Conservation (phyloP, 1,139 yeast species). For the Williopsis jadinii region DNA sequence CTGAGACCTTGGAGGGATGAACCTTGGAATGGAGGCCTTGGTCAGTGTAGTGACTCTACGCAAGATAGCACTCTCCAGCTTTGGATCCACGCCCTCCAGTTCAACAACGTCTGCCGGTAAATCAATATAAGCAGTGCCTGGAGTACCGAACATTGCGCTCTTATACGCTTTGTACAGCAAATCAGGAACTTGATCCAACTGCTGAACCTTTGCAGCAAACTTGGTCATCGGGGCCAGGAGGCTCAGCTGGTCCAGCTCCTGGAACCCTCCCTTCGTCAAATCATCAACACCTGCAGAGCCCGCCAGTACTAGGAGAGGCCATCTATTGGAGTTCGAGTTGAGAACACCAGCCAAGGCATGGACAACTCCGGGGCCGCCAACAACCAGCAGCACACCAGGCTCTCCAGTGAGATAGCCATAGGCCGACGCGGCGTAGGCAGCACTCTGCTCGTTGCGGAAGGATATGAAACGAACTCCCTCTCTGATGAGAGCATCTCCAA, state of each 20-base stretch:
- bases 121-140: constrained; percentile 55
- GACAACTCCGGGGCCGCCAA: constrained; percentile 65
- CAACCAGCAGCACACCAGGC: constrained; percentile 60
- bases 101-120: constrained; percentile 56
- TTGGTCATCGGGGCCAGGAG: constrained; percentile 39
- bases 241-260: constrained; percentile 56
- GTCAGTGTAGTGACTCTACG: constrained; percentile 4
- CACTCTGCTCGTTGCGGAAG: constrained; percentile 62
- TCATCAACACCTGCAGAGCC: constrained; percentile 47
- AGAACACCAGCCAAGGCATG: constrained; percentile 60
- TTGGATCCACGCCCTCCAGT: constrained; percentile 10
- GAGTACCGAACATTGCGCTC: constrained; percentile 39
- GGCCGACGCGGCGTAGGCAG: constrained; percentile 62
- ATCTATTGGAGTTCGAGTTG: constrained; percentile 48
- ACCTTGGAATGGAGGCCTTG: constrained; percentile 24
- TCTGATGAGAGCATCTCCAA: constrained; percentile 46
- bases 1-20: constrained; percentile 33
- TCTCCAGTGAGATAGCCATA: constrained; percentile 55
- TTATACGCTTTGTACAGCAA: constrained; percentile 43
- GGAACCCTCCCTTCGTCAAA: constrained; percentile 53
- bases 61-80: constrained; percentile 2
- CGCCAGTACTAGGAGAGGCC: constrained; percentile 56
- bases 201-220: constrained; percentile 39
- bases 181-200: constrained; percentile 30
- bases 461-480: constrained; percentile 47